Evolutionary conservation across 2,329 filamentous ascomycete species (phyloP), one percentile per base, ranked within the genome.

Genomic region (Lachnellula hyalina): DNA sequence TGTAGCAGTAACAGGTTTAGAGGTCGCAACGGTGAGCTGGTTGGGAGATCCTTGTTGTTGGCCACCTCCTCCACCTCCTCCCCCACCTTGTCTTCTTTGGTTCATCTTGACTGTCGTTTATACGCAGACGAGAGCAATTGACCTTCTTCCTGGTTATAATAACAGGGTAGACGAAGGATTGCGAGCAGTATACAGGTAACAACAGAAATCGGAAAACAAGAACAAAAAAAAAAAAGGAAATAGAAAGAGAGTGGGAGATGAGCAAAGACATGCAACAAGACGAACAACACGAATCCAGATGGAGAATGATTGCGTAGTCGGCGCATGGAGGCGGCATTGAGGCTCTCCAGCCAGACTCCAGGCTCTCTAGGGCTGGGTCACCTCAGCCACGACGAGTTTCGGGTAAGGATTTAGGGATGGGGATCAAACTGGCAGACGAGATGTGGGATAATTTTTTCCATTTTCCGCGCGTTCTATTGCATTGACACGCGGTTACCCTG

Each of bases 71-170:
- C 21, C 21, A 28, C 25, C 11, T 5, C 9, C n/a, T 21, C 9
- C 48, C 14, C 48, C 48, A 41, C 48, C 48, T 32, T 19, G 48
- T 8, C 35, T 34, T 25, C 48, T 34, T 6, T 35, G 15, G 23
- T 41, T 50, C 48, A 50, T 50, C 17, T 25, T 50, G 15, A 3
- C 28, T n/a, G 38, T 47, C 7, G 14, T 12, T 12, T 15, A 6
- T 14, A n/a, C 44, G 28, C 8, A 34, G 21, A 23, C 4, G 51
- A 40, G n/a, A 25, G 42, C 19, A n/a, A 49, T 52, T 32, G 52
- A 50, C 7, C 52, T 49, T 47, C 49, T 45, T 51, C 41, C n/a
- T 52, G 45, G 47, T 47, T 34, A 40, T 5, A 15, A 19, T 32
- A 8, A 17, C 8, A 47, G 23, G 23, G 28, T 47, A 21, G 12